Evolutionary conservation across 2,329 filamentous ascomycete species (phyloP), one percentile per base, ranked within the genome.

Genomic region (Xylaria sp.): DNA sequence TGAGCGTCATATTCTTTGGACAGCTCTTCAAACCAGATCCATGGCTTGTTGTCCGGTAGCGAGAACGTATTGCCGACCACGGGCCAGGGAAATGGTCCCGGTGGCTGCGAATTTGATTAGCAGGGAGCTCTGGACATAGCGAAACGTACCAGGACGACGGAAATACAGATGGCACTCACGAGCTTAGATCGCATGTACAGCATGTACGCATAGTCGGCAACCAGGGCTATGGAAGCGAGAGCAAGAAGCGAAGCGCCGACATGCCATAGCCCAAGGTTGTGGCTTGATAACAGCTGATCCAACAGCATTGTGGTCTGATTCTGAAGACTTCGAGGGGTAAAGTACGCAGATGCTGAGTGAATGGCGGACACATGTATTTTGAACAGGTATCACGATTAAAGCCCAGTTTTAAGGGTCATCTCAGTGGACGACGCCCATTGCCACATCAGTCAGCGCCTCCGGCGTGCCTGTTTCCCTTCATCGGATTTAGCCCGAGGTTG

Each of bases 31-130:
- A 86, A 85, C 71, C 82, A 83, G 23, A 85, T 77, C 84, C 84
- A 87, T 2, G 84, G 83, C 67, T 86, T 85, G 57, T 75, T 77
- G 23, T 81, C 77, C 1, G 84, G 84, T 3, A 86, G 76, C 62
- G 79, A 79, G 58, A 82, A 84, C 0, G 83, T 86, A 67, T 85
- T 86, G 33, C 84, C 84, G 3, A 86, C 73, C 31, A 86, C 77
- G 4, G 84, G 84, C 63, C 77, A 77, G 2, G 83, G 83, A 3
- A 84, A 76, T 0, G 83, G 84, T 0, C 84, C 83, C 2, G 83
- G 83, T 0, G 83, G 83, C 81, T 83, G 54, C 58, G 35, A 17
- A 55, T 11, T 25, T 17, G 19, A 62, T 56, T 61, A 70, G 19
- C 4, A 51, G 5, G 21, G 23, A 17, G 58, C 29, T 48, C 43